These are phyloP conservation scores for Euryodendron excelsum DNA, from an alignment of 148 eudicot genomes.

Conservation along the genomic window DNA sequence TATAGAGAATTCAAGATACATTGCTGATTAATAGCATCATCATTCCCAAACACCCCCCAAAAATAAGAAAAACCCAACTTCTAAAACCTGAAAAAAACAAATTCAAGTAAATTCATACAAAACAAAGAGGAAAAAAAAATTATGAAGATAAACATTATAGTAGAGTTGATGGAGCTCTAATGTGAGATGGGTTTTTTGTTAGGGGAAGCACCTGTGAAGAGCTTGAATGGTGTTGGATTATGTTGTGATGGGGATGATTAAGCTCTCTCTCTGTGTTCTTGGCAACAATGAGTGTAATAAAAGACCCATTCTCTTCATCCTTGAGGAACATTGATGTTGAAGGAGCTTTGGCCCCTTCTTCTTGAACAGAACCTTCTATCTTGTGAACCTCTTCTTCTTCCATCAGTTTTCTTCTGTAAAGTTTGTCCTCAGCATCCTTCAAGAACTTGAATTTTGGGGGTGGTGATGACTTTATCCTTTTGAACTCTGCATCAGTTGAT, in stretches of 20 bases:
- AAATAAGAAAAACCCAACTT: neutral
- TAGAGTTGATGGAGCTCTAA: slow-evolving; percentile 17
- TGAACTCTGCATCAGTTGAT: slow-evolving; percentile 63
- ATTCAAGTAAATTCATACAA: neutral
- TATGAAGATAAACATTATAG: neutral
- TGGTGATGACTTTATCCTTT: slow-evolving; percentile 53
- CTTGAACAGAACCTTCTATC: neutral
- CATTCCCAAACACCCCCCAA: slow-evolving; percentile 10
- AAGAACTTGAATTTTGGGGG: slow-evolving; percentile 73
- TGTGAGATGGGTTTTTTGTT: slow-evolving; percentile 20
- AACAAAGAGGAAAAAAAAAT: neutral
- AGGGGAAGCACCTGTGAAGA: slow-evolving; percentile 41
- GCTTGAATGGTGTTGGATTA: slow-evolving; percentile 19
- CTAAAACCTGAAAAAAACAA: neutral
- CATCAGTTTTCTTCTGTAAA: slow-evolving; percentile 32
- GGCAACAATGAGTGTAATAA: slow-evolving; percentile 46
- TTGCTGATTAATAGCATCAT: neutral
- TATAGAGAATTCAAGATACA: slow-evolving; percentile 1
- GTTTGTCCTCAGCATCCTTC: slow-evolving; percentile 76
- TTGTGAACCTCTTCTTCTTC: slow-evolving; percentile 5
- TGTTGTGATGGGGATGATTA: slow-evolving; percentile 15
- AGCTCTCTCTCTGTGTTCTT: slow-evolving; percentile 24
- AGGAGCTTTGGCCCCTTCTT: neutral
- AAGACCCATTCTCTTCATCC: slow-evolving; percentile 42
- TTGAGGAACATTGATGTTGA: slow-evolving; percentile 9